A percentile compares a stretch with the other conserved stretches of the same genome.
These are phyloP conservation scores for Escallonia herrerae DNA, from an alignment of 129 eudicot genomes.

Conservation along the genomic window DNA sequence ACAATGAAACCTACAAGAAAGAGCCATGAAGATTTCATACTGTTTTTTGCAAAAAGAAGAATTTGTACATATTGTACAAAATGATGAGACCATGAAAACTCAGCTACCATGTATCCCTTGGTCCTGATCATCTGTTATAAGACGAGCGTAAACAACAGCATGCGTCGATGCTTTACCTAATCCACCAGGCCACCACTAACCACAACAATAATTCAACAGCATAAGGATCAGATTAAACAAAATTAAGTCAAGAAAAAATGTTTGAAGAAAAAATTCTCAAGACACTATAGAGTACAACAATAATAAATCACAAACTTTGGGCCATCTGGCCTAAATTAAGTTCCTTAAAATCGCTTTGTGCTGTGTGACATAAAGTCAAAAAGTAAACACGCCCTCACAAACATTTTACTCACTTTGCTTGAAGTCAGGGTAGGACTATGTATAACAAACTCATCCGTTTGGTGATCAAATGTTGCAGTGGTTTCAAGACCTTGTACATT, in stretches of 20 bases:
- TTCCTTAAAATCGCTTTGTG: not conserved
- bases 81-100: not conserved
- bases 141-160: conserved; percentile 85
- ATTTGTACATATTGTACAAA: no score
- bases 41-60: no score
- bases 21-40: no score
- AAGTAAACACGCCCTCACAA: not conserved
- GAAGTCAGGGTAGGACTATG: conserved; percentile 96
- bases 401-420: conserved; percentile 71
- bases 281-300: not conserved
- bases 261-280: not conserved
- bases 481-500: conserved; percentile 99
- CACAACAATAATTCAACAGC: conserved; percentile 14
- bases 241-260: not conserved
- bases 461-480: conserved; percentile 93
- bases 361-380: not conserved
- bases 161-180: conserved; percentile 92
- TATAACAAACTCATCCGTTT: conserved; percentile 76
- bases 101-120: conserved; percentile 80
- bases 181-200: conserved; percentile 99
- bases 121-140: conserved; percentile 67
- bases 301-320: no score
- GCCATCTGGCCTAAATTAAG: no score
- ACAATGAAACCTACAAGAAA: conserved; percentile 67
- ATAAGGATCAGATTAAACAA: not conserved